Percentiles rank a stretch among this genome's conserved stretches.
These are phyloP conservation scores for Globisporangium ultimum DNA, from an alignment of 352 stramenopile genomes.

Conservation along the genomic window DNA sequence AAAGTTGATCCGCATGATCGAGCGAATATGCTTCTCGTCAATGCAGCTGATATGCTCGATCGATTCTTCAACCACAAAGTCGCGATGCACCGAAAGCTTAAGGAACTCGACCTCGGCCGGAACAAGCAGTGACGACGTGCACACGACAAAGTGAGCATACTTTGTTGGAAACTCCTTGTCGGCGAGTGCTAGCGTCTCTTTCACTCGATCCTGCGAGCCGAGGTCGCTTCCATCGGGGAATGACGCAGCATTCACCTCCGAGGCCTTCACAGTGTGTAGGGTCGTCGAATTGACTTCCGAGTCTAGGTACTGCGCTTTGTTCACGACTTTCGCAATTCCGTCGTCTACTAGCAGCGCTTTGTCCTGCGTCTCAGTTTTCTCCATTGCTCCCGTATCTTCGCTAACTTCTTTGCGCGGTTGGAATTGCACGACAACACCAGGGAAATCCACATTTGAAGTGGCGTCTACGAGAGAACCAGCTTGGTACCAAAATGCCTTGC, in stretches of 20 bases:
- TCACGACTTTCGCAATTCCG: neutral
- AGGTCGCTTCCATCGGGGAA: neutral
- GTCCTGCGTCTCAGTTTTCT: neutral
- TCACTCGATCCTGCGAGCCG: constrained; percentile 1
- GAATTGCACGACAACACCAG: constrained; percentile 27
- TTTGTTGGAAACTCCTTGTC: constrained; percentile 45
- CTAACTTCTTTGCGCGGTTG: neutral
- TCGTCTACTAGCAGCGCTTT: neutral
- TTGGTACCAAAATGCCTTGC: constrained; percentile 55
- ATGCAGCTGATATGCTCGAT: constrained; percentile 60
- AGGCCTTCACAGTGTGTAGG: neutral
- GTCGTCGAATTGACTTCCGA: neutral
- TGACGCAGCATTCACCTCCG: neutral
- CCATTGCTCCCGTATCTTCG: neutral
- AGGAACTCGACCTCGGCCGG: constrained; percentile 41
- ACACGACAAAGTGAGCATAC: constrained; percentile 46
- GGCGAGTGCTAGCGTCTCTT: constrained; percentile 24
- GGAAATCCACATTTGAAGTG: constrained; percentile 20
- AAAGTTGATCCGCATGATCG: constrained; percentile 77
- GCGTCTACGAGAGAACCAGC: constrained; percentile 11
- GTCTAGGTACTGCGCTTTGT: neutral
- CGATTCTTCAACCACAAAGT: constrained; percentile 62
- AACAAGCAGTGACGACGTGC: constrained; percentile 29
- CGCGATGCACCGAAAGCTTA: constrained; percentile 43
- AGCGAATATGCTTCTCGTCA: constrained; percentile 48